phyloP scores from a whole-genome alignment of 257 asterid genomes.

The Lantana camara region DNA sequence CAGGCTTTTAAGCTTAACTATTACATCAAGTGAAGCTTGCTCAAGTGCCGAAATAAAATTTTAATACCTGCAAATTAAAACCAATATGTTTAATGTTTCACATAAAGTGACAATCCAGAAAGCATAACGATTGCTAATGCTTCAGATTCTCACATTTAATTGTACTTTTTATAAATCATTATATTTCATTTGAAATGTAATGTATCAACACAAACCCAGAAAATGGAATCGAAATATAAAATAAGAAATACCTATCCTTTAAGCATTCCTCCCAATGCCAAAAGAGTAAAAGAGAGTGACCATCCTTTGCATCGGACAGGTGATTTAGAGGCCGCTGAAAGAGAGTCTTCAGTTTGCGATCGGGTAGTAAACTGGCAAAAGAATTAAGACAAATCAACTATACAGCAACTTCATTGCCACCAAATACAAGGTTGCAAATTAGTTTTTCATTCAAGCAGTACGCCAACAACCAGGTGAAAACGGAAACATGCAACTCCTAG shows the following conservation, averaged over 20 bases:
- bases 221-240: not conserved
- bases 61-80: slow-evolving; percentile 60
- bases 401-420: slow-evolving; percentile 2
- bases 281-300: slow-evolving; percentile 79
- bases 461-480: not conserved
- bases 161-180: not conserved
- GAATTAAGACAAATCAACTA: slow-evolving; percentile 32
- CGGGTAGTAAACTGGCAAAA: slow-evolving; percentile 77
- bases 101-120: not conserved
- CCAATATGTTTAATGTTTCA: slow-evolving; percentile 7
- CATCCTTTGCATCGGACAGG: slow-evolving; percentile 83
- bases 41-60: slow-evolving; percentile 75
- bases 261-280: slow-evolving; percentile 97
- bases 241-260: slow-evolving; percentile 69
- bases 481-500: slow-evolving; percentile 1
- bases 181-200: not conserved
- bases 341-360: slow-evolving; percentile 83
- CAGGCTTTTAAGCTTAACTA: slow-evolving; percentile 78
- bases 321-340: slow-evolving; percentile 78
- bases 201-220: not conserved
- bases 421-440: not conserved
- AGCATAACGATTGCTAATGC: not conserved
- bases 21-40: slow-evolving; percentile 86
- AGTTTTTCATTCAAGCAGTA: not conserved
- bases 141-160: not conserved